A percentile compares a stretch with the other conserved stretches of the same genome.
Evolutionary conservation across 805 yeast species (phyloP).

Genomic region (Pichia gijzeniarum): DNA sequence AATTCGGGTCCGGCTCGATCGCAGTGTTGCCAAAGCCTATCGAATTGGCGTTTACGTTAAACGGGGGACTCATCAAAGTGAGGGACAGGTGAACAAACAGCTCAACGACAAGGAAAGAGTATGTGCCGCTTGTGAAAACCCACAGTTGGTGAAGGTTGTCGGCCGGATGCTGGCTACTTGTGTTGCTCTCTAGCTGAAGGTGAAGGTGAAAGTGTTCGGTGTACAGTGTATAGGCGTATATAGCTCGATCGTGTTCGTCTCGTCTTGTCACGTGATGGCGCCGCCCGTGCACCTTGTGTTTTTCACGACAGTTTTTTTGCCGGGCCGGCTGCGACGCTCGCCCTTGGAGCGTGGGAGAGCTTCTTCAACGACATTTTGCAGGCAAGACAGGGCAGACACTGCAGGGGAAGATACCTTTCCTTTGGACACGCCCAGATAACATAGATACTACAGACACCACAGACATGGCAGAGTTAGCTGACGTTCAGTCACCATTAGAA

Average conservation of each 20-base stretch:
- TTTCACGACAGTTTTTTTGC: too few relatives aligned
- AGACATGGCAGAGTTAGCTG: conserved; percentile 19
- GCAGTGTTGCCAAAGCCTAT: conserved; percentile 81
- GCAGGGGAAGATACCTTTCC: too few relatives aligned
- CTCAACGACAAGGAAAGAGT: conserved; percentile 95
- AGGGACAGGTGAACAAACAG: conserved; percentile 92
- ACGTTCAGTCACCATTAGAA: conserved; percentile 41
- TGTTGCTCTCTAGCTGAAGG: not conserved
- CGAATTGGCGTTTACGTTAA: conserved; percentile 74
- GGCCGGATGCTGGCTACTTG: conserved; percentile 90
- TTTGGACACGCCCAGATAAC: too few relatives aligned
- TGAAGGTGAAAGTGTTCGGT: too few relatives aligned
- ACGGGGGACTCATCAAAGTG: conserved; percentile 94
- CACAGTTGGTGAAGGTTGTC: conserved; percentile 82
- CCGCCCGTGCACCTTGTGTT: too few relatives aligned
- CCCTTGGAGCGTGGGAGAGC: too few relatives aligned
- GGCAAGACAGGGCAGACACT: too few relatives aligned
- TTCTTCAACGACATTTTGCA: too few relatives aligned
- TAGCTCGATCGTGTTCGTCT: too few relatives aligned
- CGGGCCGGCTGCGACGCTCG: too few relatives aligned
- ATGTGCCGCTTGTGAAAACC: conserved; percentile 97
- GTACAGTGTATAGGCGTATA: too few relatives aligned
- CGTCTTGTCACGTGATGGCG: too few relatives aligned
- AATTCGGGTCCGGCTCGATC: conserved; percentile 81
- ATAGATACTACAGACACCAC: not conserved